phyloP scores from a whole-genome alignment of 768 basidiomycete species.

The Tylopilus intermedius region DNA sequence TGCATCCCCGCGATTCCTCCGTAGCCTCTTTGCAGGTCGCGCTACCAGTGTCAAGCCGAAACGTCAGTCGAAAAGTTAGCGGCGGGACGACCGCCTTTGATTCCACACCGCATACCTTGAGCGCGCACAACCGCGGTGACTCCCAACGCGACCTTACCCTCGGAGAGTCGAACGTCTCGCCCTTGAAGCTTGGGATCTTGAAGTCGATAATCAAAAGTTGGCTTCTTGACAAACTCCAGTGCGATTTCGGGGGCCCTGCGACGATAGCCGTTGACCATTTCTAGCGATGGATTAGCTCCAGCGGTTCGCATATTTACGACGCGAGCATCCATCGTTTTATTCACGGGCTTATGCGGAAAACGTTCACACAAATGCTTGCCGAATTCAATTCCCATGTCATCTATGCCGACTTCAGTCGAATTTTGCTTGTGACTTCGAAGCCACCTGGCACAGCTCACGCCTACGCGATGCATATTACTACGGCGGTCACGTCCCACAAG shows the following conservation, averaged over 20 bases:
- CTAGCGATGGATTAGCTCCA: slow-evolving; percentile 94
- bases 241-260: slow-evolving; percentile 61
- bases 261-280: slow-evolving; percentile 83
- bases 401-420: slow-evolving; percentile 87
- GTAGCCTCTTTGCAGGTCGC: slow-evolving; percentile 23
- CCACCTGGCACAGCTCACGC: slow-evolving; percentile 93
- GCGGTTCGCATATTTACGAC: slow-evolving; percentile 83
- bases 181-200: slow-evolving; percentile 78
- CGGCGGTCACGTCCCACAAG: slow-evolving; percentile 90
- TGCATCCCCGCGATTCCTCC: slow-evolving; percentile 25
- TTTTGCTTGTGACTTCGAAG: slow-evolving; percentile 90
- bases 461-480: slow-evolving; percentile 91
- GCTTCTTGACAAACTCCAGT: slow-evolving; percentile 81
- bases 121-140: slow-evolving; percentile 73
- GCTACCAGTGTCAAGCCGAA: neutral
- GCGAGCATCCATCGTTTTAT: slow-evolving; percentile 90
- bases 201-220: slow-evolving; percentile 86
- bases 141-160: slow-evolving; percentile 65
- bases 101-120: slow-evolving; percentile 83
- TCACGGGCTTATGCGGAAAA: slow-evolving; percentile 95
- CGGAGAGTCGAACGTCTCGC: slow-evolving; percentile 85
- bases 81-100: slow-evolving; percentile 93
- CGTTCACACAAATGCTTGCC: slow-evolving; percentile 92
- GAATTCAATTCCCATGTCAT: slow-evolving; percentile 94
- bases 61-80: slow-evolving; percentile 36